A percentile compares a stretch with the other conserved stretches of the same genome.
Evolutionary conservation across 164 flowering plant genomes (phyloP).

Genomic region (Macadamia integrifolia): DNA sequence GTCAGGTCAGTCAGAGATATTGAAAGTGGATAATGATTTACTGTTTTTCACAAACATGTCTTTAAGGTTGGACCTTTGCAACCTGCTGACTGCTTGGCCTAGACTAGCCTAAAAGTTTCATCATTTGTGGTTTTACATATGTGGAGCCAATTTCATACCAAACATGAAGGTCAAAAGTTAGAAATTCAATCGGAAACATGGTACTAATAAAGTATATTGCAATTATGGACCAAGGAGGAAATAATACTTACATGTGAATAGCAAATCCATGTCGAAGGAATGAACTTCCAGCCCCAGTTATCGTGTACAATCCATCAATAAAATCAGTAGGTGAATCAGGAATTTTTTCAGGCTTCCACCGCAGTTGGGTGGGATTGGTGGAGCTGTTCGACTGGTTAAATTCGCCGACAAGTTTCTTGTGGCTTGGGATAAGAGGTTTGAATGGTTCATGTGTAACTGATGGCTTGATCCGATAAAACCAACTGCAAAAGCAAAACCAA

Average conservation of each 20-base stretch:
- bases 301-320: conserved; percentile 71
- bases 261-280: conserved; percentile 91
- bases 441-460: conserved; percentile 96
- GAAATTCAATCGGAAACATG: no score
- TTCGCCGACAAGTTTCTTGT: conserved; percentile 62
- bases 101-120: no score
- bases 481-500: conserved; percentile 34
- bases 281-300: conserved; percentile 92
- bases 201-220: not conserved
- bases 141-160: no score
- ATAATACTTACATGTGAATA: conserved; percentile 78
- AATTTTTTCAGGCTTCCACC: conserved; percentile 80
- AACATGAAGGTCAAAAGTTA: no score
- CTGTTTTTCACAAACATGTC: no score
- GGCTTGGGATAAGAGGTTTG: conserved; percentile 48
- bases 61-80: no score
- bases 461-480: conserved; percentile 90
- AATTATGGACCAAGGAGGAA: conserved; percentile 8
- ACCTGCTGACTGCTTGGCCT: no score
- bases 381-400: conserved; percentile 56
- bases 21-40: no score
- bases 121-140: no score
- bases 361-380: conserved; percentile 73
- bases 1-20: no score
- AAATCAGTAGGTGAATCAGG: conserved; percentile 77